Evolutionary conservation across 1,284 basidiomycete genomes (phyloP).

Genomic region (Vanrija sp.): DNA sequence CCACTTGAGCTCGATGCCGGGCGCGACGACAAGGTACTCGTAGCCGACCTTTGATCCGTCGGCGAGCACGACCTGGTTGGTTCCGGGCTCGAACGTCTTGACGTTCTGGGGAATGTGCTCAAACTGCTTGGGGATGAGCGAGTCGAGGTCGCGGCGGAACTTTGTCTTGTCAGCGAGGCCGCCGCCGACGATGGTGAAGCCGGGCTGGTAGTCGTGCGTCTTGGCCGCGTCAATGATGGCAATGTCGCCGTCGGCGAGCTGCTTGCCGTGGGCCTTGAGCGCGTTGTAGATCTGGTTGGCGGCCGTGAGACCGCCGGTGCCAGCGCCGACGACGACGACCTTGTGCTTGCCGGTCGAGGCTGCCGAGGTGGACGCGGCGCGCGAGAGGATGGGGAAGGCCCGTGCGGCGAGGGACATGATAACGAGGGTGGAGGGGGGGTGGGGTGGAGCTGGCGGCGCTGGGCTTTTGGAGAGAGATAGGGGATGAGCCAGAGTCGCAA

Average conservation of each 20-base stretch:
- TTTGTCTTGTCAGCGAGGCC: conserved; percentile 67
- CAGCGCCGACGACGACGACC: conserved; percentile 51
- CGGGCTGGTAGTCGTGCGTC: conserved; percentile 59
- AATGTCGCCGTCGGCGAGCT: conserved; percentile 69
- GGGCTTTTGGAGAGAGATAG: neutral
- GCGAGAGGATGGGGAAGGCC: conserved; percentile 4
- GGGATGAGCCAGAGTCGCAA: too few relatives aligned
- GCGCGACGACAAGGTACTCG: conserved; percentile 82
- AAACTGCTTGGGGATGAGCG: conserved; percentile 70
- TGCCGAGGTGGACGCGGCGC: conserved; percentile 34
- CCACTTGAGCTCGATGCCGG: conserved; percentile 80
- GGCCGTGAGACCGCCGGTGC: conserved; percentile 69
- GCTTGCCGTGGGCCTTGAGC: conserved; percentile 65
- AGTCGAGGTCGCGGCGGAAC: conserved; percentile 64
- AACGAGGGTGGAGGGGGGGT: neutral
- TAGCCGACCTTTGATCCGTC: conserved; percentile 72
- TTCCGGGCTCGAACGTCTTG: conserved; percentile 66
- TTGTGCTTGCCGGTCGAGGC: conserved; percentile 47
- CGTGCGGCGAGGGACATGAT: neutral
- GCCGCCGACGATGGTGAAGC: conserved; percentile 88
- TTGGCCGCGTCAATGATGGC: conserved; percentile 65
- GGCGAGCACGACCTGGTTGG: conserved; percentile 67
- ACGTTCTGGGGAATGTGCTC: conserved; percentile 72
- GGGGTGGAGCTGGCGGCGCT: too few relatives aligned
- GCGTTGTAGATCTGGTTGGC: conserved; percentile 79